Conservation (phyloP, 2,329 filamentous ascomycete genomes). For the Hirsutella minnesotensis region DNA sequence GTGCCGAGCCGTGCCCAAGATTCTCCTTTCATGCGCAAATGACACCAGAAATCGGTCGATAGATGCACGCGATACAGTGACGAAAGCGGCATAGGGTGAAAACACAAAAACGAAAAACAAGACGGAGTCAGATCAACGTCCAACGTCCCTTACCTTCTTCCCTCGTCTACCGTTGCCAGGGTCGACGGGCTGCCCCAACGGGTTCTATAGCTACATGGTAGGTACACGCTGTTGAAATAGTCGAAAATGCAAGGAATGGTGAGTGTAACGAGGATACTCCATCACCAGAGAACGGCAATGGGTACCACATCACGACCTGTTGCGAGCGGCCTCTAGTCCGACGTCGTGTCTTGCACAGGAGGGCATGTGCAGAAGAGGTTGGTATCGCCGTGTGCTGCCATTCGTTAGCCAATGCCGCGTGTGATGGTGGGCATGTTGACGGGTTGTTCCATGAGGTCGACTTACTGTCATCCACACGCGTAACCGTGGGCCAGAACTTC, state of each 20-base stretch:
- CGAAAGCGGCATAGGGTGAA: too few species aligned
- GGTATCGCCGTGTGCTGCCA: constrained; percentile 69
- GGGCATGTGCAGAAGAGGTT: constrained; percentile 94
- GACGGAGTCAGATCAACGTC: too few species aligned
- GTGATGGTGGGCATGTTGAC: neutral
- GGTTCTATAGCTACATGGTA: too few species aligned
- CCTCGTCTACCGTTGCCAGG: neutral
- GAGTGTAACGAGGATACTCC: too few species aligned
- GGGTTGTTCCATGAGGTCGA: constrained; percentile 8
- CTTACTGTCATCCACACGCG: constrained; percentile 78
- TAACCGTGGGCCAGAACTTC: constrained; percentile 94
- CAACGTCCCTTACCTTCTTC: neutral
- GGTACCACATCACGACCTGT: too few species aligned
- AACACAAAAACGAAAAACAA: neutral
- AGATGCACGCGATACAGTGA: too few species aligned
- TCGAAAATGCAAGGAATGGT: too few species aligned
- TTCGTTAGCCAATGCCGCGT: neutral
- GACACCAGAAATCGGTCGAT: too few species aligned
- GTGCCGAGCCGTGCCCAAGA: neutral
- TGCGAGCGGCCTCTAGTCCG: neutral
- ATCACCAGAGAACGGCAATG: too few species aligned
- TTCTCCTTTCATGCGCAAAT: too few species aligned
- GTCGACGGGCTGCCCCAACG: too few species aligned
- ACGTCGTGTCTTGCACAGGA: constrained; percentile 56
- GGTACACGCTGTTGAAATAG: too few species aligned